Evolutionary conservation across 257 asterid species (phyloP), one percentile per base, ranked within the genome.

Genomic region (Solanum pinnatisectum): DNA sequence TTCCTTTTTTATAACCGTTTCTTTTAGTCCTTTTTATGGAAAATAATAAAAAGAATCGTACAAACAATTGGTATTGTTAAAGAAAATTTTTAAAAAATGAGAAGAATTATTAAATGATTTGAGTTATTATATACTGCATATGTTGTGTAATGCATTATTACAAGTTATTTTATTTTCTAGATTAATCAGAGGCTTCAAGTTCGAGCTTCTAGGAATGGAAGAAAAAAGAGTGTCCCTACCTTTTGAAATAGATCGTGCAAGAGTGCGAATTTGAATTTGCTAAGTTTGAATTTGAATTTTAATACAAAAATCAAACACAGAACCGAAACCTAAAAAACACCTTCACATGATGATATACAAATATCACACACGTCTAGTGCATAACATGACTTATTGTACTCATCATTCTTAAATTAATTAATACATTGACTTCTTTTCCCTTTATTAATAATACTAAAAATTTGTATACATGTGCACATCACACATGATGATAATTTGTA

Each of bases 221-320:
- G 0, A 22, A 11, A 60, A 18, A 52, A 16, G 16, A 14, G 6
- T 10, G 1, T 20, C 4, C 11, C 6, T 23, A 9, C 1, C 5
- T 10, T n/a, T 3, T 8, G 1, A 65, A 65, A 68, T 68, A 6
- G 0, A 6, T 13, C 1, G 0, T 27, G 1, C 0, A 68, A 6
- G 2, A 30, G 4, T 12, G 5, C 0, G 0, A 30, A n/a, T 63
- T 0, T 2, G 0, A 63, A 68, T 68, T 68, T 3, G 30, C 30
- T 1, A 30, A 30, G 30, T 30, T 30, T 30, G 30, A 30, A 30
- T 30, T 30, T 30, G 30, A 30, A 15, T 6, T 0, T 27, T 11
- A 30, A 6, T 25, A 13, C 0, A 1, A 27, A 14, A 27, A 68
- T 30, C 10, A 15, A 13, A 3, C 11, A 12, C 0, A 16, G 1